Evolutionary conservation across 2,329 filamentous ascomycete species (phyloP), one percentile per base, ranked within the genome.

Genomic region (Arthrobotrys musiformis): DNA sequence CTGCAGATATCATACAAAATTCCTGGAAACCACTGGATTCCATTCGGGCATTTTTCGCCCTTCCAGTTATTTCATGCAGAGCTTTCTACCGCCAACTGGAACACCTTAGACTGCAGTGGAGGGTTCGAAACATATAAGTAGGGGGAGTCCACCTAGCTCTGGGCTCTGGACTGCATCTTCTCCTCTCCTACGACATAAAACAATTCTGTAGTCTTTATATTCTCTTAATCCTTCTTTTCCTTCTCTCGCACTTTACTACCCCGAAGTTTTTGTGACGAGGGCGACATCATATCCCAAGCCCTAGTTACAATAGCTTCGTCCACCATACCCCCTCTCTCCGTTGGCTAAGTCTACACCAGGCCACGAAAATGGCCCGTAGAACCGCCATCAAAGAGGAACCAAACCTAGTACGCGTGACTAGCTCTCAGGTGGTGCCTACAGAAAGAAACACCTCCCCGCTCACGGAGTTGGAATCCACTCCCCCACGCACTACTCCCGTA

Each of bases 1-100:
- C 30, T 50, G 17, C 28, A 24, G 28, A 44, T 11, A 28, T n/a
- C 73, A 67, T 77, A 77, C 73, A 77, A 77, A 77, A 70, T 77
- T 58, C 50, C 66, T 70, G 73, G 60, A 54, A 37, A 13, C 60
- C 22, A 60, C 66, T 77, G 64, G 48, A 33, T 63, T 35, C 9
- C 24, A 46, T 62, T 64, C 30, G 70, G 70, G 63, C 37, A 42
- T 60, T 70, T 70, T 64, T 46, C 17, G 17, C 66, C 73, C 40
- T 70, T 67, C 61, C 40, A 37, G 24, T 17, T 28, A 42, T 44
- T 64, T 58, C 52, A 24, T 26, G 17, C 37, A 46, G 13, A 61
- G 19, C 8, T 61, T 26, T 44, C 40, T 42, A 26, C 56, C 19
- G 28, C 4, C 9, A 30, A 19, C 37, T 44, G 24, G 67, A 48